Conservation (phyloP, 2,329 filamentous ascomycete species). For the Alternaria dauci region DNA sequence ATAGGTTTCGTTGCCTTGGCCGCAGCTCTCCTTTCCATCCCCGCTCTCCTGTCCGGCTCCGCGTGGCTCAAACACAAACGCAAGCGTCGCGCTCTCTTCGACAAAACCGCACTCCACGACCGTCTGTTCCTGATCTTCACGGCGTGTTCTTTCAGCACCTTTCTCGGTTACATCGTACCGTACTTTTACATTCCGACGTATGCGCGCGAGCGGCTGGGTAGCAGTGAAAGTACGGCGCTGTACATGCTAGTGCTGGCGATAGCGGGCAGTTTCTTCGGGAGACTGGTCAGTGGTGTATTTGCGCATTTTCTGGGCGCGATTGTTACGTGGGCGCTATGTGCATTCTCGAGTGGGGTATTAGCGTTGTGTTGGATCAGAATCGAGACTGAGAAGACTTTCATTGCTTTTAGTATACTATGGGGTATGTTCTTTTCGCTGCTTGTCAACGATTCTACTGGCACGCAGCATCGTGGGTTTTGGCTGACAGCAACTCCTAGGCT, state of each 20-base stretch:
- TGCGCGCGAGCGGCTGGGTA: slow-evolving; percentile 41
- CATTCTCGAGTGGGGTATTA: slow-evolving; percentile 39
- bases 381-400: slow-evolving; percentile 36
- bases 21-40: slow-evolving; percentile 44
- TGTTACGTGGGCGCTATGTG: slow-evolving; percentile 46
- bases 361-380: slow-evolving; percentile 46
- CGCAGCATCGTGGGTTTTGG: too few species aligned
- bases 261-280: slow-evolving; percentile 48
- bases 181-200: slow-evolving; percentile 52
- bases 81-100: slow-evolving; percentile 45
- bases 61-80: slow-evolving; percentile 36
- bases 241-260: slow-evolving; percentile 47
- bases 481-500: slow-evolving; percentile 29
- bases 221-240: slow-evolving; percentile 39
- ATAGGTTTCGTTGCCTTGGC: slow-evolving; percentile 48
- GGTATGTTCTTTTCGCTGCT: slow-evolving; percentile 28
- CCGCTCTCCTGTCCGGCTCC: slow-evolving; percentile 46
- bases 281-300: slow-evolving; percentile 38
- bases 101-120: slow-evolving; percentile 45
- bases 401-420: slow-evolving; percentile 49
- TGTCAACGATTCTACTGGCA: too few species aligned
- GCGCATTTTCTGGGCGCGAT: slow-evolving; percentile 47
- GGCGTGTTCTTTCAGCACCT: slow-evolving; percentile 43
- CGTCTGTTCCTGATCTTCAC: slow-evolving; percentile 49
- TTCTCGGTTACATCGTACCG: slow-evolving; percentile 50